Evolutionary conservation across 345 rosid genomes (phyloP).

Genomic region (Acer saccharum): DNA sequence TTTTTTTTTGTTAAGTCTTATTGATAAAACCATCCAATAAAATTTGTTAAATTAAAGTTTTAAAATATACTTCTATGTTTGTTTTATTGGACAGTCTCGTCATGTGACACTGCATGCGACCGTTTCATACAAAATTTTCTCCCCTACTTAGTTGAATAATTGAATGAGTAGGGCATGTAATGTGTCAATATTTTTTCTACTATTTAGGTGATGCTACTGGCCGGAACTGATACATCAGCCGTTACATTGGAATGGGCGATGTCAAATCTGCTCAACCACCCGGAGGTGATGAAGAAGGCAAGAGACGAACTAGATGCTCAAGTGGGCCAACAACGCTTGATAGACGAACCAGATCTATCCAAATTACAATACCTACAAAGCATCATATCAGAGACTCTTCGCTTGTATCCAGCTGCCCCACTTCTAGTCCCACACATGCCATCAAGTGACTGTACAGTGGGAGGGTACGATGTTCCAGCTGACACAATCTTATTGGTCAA

Average conservation of each 20-base stretch:
- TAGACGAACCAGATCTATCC: slow-evolving; percentile 39
- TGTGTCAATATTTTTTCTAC: background rate
- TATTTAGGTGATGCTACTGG: slow-evolving; percentile 30
- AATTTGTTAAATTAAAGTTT: no score
- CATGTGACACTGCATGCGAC: no score
- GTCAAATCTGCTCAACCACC: slow-evolving; percentile 41
- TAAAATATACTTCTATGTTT: no score
- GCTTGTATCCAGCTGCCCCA: slow-evolving; percentile 45
- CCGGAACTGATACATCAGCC: slow-evolving; percentile 52
- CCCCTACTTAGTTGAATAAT: no score
- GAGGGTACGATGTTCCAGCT: slow-evolving; percentile 42
- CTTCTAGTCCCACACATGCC: slow-evolving; percentile 45
- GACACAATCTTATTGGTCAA: slow-evolving; percentile 40
- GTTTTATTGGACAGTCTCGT: no score
- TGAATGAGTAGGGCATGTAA: background rate
- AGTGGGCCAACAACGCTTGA: slow-evolving; percentile 37
- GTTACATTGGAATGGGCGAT: slow-evolving; percentile 66
- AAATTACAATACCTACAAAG: slow-evolving; percentile 40
- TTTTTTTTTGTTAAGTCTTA: no score
- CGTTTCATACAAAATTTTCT: no score
- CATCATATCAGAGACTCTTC: slow-evolving; percentile 43
- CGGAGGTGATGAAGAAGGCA: slow-evolving; percentile 34
- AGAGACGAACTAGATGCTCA: slow-evolving; percentile 35
- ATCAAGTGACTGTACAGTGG: slow-evolving; percentile 42
- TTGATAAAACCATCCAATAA: no score